Percentiles rank a stretch among this genome's conserved stretches.
Conservation (phyloP, 148 eudicot genomes). For the Camellia lanceoleosa region DNA sequence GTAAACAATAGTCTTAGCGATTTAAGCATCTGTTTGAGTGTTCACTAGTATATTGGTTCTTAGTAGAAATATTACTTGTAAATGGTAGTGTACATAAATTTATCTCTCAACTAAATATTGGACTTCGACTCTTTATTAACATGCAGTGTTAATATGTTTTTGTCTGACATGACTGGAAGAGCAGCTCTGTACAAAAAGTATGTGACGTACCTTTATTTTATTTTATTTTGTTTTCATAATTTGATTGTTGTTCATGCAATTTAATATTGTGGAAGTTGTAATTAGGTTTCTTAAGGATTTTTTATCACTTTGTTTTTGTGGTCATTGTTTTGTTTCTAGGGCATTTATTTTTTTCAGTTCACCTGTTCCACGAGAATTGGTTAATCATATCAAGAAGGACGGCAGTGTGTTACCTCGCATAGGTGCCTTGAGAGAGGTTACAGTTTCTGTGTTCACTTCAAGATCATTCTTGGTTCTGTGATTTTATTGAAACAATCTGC, state of each 20-base stretch:
- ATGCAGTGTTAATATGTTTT: conserved; percentile 78
- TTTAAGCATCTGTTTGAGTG: too few species aligned
- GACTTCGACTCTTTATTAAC: conserved; percentile 9
- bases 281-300: neutral
- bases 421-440: conserved; percentile 88
- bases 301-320: conserved; percentile 6
- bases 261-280: conserved; percentile 2
- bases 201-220: conserved; percentile 16
- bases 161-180: conserved; percentile 92
- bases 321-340: conserved; percentile 36
- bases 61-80: too few species aligned
- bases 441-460: neutral
- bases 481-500: conserved; percentile 8
- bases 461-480: conserved; percentile 13
- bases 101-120: conserved; percentile 2
- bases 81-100: neutral
- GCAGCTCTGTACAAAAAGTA: conserved; percentile 86
- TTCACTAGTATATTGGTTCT: too few species aligned
- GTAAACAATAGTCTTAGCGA: too few species aligned
- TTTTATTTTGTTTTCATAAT: neutral
- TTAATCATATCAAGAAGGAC: conserved; percentile 68
- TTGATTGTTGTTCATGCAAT: neutral
- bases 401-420: conserved; percentile 65
- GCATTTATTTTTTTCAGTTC: conserved; percentile 96
- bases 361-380: conserved; percentile 63